Base-by-base conservation (phyloP, 2,329 filamentous ascomycete species). In the Orbilia oligospora region DNA sequence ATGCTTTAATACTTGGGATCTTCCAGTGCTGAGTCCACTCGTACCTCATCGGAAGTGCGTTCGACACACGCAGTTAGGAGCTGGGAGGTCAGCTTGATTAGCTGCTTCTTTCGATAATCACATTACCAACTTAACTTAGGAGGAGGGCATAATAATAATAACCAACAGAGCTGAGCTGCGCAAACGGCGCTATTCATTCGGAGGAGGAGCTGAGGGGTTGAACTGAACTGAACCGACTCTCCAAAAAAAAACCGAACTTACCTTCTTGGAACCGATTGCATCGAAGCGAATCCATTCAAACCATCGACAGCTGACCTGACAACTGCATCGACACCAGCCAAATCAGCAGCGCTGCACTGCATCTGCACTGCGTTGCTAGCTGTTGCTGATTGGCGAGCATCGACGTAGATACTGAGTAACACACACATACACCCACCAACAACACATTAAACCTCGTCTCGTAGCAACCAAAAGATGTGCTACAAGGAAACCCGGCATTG, bases 11-110 rank as follows among this genome's bases (percentile, higher is more conserved):
- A 73, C 33, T 51, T 67, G 38, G 36, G 63, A 58, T 67, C 61
- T 61, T 73, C 61, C 70, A 67, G 70, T 49, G 46, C 38, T 44
- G 70, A 53, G 70, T 49, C 55, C 49, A 64, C 51, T 65, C 70
- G 70, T 73, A 73, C 70, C 67, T 72, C 69, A 73, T 61, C 70
- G 70, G 70, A 73, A 73, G 70, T 67, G 53, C 70, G 70, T 66
- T 67, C 70, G 69, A 73, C 61, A 61, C 70, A 73, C 61, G 63
- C 70, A 73, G 70, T 73, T 67, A 67, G 69, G 38, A 72, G 70
- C 70, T 73, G 70, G 69, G 70, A 73, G 70, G 70, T 67, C 70
- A 73, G 70, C 70, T 66, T 46, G 38, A 41, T 41, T 61, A 73
- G 61, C 70, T 73, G 70, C 53, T 64, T 64, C 53, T 66, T 51